Conservation (phyloP, 371 early-diverging fungal genomes). For the Haplosporangium sp. region DNA sequence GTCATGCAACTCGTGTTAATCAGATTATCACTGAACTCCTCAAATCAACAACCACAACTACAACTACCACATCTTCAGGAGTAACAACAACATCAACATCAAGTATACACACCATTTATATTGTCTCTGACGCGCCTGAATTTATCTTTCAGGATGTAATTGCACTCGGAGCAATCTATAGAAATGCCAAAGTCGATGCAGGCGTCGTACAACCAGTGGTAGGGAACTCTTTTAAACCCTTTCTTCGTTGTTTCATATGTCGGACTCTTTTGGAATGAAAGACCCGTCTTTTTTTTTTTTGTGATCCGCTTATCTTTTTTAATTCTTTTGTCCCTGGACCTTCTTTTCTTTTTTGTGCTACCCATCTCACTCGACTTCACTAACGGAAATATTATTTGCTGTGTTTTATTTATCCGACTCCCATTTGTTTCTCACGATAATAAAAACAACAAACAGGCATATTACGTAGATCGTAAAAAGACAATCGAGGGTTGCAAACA, state of each 20-base stretch:
- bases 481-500: slow-evolving; percentile 62
- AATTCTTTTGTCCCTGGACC: too few relatives aligned
- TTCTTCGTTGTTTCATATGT: too few relatives aligned
- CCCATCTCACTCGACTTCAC: too few relatives aligned
- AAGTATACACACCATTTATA: slow-evolving; percentile 65
- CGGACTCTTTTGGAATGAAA: too few relatives aligned
- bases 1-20: slow-evolving; percentile 76
- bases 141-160: slow-evolving; percentile 77
- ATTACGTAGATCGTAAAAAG: slow-evolving; percentile 60
- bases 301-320: background rate
- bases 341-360: too few relatives aligned
- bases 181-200: slow-evolving; percentile 74
- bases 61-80: background rate
- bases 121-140: slow-evolving; percentile 72
- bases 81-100: background rate
- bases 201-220: slow-evolving; percentile 77
- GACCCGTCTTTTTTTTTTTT: background rate
- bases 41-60: slow-evolving; percentile 26
- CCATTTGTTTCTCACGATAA: too few relatives aligned
- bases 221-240: background rate
- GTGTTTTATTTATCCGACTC: background rate
- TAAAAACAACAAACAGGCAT: background rate
- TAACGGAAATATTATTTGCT: too few relatives aligned
- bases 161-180: slow-evolving; percentile 64
- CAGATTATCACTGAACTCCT: slow-evolving; percentile 73